Base-by-base conservation (phyloP, 1,284 basidiomycete species). In the Phlebopus sp. region DNA sequence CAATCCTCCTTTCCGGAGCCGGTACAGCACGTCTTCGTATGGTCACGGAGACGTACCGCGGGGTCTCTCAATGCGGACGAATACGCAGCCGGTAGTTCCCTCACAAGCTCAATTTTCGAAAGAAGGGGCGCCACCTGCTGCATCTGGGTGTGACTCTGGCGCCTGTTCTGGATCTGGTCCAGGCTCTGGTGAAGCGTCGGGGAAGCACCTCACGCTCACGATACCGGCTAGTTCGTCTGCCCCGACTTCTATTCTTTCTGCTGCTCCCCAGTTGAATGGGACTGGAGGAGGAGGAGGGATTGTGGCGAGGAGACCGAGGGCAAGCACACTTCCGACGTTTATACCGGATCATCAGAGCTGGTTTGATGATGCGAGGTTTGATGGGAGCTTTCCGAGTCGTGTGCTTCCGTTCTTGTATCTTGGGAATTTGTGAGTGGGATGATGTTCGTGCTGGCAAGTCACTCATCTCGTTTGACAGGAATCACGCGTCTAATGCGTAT, bases 361-460 rank as follows among this genome's bases (percentile, higher is more conserved):
- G 95, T 97, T 97, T 69, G 86, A 92, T 59, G 91, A 94, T 67
- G 77, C 82, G 32, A 73, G 90, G 51, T 99, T 98, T 65, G 94
- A 99, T 62, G 95, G 95, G 21, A 92, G 90, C 56, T 95, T 99
- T 72, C 95, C 96, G 6, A 94, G 90, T 60, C 80, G 94, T 27
- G 94, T 99, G 55, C 69, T 97, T 51, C 92, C 92, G 35, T 96
- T 93, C 73, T 76, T 99, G 60, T 99, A 98, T 71, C 81, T 99
- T 39, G 95, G 96, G 46, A 97, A 97, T 68, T 66, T 97, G 87
- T 91, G 63, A 68, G 89, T 82, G 13, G 11, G 43, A n/a, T n/a
- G 37, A 45, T 15, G 29, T 18, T 3, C 47, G 21, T 18, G 0
- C 49, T 52, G 34, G 57, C 32, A 19, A 38, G 42, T 17, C 38